Percentiles rank a stretch among this genome's conserved stretches.
Evolutionary conservation across 352 stramenopile species (phyloP).

Genomic region (Globisporangium cystogenes): DNA sequence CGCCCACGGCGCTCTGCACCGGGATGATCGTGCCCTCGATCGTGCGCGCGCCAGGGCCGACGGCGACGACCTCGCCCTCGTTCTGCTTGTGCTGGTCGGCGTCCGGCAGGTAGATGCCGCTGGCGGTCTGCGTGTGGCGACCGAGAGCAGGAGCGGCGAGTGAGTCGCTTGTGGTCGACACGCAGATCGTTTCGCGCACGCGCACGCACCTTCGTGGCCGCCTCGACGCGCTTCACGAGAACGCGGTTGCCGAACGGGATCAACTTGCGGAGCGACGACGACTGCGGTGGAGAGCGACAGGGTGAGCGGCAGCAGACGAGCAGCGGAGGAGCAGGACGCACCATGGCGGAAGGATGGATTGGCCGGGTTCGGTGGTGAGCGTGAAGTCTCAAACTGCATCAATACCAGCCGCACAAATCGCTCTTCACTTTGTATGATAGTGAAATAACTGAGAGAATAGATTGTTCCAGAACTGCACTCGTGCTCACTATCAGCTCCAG

Average conservation of each 20-base stretch:
- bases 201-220: constrained; percentile 78
- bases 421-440: background rate
- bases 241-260: constrained; percentile 94
- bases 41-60: constrained; percentile 89
- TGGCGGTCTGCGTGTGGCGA: constrained; percentile 58
- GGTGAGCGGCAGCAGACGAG: background rate
- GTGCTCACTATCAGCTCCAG: background rate
- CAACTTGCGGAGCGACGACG: constrained; percentile 80
- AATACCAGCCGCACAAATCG: background rate
- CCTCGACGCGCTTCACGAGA: constrained; percentile 90
- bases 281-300: constrained; percentile 2
- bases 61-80: constrained; percentile 92
- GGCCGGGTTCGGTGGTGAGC: constrained; percentile 11
- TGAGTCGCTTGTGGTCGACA: background rate
- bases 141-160: background rate
- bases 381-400: constrained; percentile 11
- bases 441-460: background rate
- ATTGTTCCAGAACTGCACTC: constrained; percentile 7
- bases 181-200: too few species aligned
- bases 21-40: constrained; percentile 86
- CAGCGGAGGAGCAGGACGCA: background rate
- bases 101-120: constrained; percentile 93
- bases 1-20: constrained; percentile 84
- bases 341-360: constrained; percentile 4
- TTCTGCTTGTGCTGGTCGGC: constrained; percentile 92